Percentiles rank a stretch among this genome's conserved stretches.
Evolutionary conservation across 116 monocot species (phyloP).

Genomic region (Zostera marina): DNA sequence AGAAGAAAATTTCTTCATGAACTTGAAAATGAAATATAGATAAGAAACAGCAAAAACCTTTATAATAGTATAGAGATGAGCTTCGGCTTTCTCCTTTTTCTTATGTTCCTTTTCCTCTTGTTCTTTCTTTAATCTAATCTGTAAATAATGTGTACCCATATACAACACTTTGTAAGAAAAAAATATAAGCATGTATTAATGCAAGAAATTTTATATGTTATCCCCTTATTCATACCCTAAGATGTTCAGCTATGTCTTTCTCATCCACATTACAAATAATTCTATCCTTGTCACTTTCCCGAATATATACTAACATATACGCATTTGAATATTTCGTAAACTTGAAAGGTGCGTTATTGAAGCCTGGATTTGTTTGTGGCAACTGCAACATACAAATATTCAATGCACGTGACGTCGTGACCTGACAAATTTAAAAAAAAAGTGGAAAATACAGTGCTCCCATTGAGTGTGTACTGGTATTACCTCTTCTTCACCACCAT

Average conservation of each 20-base stretch:
- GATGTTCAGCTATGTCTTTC: slow-evolving; percentile 92
- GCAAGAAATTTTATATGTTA: background rate
- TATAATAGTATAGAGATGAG: slow-evolving; percentile 88
- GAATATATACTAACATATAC: slow-evolving; percentile 97
- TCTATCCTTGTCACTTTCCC: slow-evolving; percentile 93
- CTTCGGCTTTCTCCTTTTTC: slow-evolving; percentile 95
- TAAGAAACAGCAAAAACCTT: slow-evolving; percentile 32
- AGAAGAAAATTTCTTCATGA: background rate
- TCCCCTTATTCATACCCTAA: slow-evolving; percentile 62
- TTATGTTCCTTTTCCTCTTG: slow-evolving; percentile 94
- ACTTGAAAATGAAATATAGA: background rate
- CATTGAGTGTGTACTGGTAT: background rate
- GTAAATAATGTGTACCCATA: slow-evolving; percentile 1
- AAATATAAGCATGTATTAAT: background rate
- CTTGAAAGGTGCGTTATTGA: slow-evolving; percentile 83
- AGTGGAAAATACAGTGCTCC: too few relatives aligned
- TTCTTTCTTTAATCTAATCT: slow-evolving; percentile 90
- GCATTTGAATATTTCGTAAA: slow-evolving; percentile 99
- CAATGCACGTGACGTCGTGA: background rate
- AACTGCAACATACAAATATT: slow-evolving; percentile 27
- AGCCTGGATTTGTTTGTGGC: slow-evolving; percentile 86
- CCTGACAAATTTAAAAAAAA: background rate
- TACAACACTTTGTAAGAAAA: background rate
- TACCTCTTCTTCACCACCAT: slow-evolving; percentile 99
- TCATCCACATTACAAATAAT: slow-evolving; percentile 93